A percentile compares a stretch with the other conserved stretches of the same genome.
Conservation (phyloP, 345 rosid genomes). For the Carallia brachiata region DNA sequence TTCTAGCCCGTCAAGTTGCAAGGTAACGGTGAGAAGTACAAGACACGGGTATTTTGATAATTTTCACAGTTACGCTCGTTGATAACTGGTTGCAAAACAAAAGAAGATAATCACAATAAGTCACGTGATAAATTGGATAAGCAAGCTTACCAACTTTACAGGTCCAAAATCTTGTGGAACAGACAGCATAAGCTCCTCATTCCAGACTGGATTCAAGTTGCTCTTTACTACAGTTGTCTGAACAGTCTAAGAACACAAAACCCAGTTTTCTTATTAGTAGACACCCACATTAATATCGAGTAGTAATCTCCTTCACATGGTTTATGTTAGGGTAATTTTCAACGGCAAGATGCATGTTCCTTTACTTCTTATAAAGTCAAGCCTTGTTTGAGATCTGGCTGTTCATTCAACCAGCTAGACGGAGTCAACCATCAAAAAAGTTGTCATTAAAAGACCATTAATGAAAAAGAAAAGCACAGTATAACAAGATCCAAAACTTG, state of each 20-base stretch:
- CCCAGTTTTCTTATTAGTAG: slow-evolving; percentile 4
- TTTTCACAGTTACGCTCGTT: neutral
- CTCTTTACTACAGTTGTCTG: slow-evolving; percentile 44
- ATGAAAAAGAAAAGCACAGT: neutral
- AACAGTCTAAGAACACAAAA: slow-evolving; percentile 27
- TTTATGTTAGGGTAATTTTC: neutral
- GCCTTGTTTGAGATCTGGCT: neutral
- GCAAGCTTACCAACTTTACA: slow-evolving; percentile 43
- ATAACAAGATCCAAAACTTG: neutral
- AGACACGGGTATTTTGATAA: neutral
- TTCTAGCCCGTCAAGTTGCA: neutral
- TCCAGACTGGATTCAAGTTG: slow-evolving; percentile 59
- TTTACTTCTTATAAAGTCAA: neutral
- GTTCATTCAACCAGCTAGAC: neutral
- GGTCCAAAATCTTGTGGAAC: slow-evolving; percentile 46
- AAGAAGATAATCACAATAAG: neutral
- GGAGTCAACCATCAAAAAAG: neutral
- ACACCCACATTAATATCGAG: neutral
- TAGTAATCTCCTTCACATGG: neutral
- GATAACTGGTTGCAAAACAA: neutral
- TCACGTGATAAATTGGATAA: neutral
- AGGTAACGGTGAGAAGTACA: neutral
- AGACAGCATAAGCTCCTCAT: slow-evolving; percentile 46
- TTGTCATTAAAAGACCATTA: neutral
- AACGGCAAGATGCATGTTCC: neutral